Percentiles rank a stretch among this genome's conserved stretches.
These are phyloP conservation scores for Coemansia sp. DNA, from an alignment of 192 early-diverging fungal genomes.

Conservation along the genomic window DNA sequence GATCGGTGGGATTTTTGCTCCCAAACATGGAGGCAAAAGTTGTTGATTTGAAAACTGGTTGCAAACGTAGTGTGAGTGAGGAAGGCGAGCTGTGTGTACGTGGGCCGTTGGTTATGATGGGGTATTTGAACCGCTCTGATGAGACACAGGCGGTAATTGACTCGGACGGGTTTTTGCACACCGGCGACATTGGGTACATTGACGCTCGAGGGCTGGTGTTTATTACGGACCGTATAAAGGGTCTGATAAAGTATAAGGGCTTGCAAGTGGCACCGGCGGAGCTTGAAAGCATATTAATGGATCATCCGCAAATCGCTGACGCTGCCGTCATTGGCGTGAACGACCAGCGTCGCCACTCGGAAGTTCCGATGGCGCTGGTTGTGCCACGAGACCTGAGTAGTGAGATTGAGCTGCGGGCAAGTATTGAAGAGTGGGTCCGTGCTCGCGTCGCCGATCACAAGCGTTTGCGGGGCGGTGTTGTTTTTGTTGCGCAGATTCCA, in stretches of 20 bases:
- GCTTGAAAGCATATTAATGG: slow-evolving; percentile 70
- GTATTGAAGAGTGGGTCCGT: slow-evolving; percentile 21
- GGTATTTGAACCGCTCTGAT: slow-evolving; percentile 77
- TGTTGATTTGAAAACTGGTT: slow-evolving; percentile 61
- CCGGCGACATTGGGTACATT: slow-evolving; percentile 74
- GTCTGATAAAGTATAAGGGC: slow-evolving; percentile 92
- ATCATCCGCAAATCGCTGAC: slow-evolving; percentile 66
- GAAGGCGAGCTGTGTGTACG: slow-evolving; percentile 82
- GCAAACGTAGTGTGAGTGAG: slow-evolving; percentile 29
- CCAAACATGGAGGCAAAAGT: slow-evolving; percentile 73
- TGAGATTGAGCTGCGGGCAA: background rate
- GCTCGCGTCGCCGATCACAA: slow-evolving; percentile 38
- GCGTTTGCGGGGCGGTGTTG: slow-evolving; percentile 41
- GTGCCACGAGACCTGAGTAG: slow-evolving; percentile 34
- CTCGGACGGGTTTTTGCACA: slow-evolving; percentile 76
- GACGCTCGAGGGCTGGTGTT: slow-evolving; percentile 60
- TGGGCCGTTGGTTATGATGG: slow-evolving; percentile 82
- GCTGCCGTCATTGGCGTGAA: slow-evolving; percentile 67
- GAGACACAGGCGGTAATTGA: slow-evolving; percentile 65
- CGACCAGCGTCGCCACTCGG: slow-evolving; percentile 59
- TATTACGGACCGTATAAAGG: slow-evolving; percentile 75
- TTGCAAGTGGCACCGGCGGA: slow-evolving; percentile 82
- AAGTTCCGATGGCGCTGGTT: slow-evolving; percentile 66
- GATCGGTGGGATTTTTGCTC: slow-evolving; percentile 67
- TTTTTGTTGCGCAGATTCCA: slow-evolving; percentile 23